A percentile compares a stretch with the other conserved stretches of the same genome.
Evolutionary conservation across 108 stramenopile genomes (phyloP).

Genomic region (Heterococcus sp.): DNA sequence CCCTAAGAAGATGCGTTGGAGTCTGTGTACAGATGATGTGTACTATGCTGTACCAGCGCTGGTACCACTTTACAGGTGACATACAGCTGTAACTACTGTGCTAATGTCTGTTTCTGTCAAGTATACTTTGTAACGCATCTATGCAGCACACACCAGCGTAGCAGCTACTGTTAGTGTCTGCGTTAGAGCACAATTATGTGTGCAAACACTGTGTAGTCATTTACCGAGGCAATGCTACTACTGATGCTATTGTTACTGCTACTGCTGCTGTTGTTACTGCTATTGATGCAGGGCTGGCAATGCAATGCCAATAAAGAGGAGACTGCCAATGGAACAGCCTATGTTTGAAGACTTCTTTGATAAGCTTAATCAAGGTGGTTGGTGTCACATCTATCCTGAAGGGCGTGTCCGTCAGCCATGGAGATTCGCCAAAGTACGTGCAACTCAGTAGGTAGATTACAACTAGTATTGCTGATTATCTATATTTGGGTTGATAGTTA

Average conservation of each 20-base stretch:
- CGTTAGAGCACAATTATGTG: too few species aligned
- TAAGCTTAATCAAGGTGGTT: constrained; percentile 42
- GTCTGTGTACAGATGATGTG: constrained; percentile 49
- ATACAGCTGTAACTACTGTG: too few species aligned
- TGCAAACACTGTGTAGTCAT: too few species aligned
- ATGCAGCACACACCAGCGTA: too few species aligned
- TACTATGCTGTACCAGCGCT: constrained; percentile 27
- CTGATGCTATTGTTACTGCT: too few species aligned
- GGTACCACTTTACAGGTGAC: not conserved
- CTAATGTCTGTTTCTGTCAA: too few species aligned
- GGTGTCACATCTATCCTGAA: constrained; percentile 51
- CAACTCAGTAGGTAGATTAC: constrained; percentile 37
- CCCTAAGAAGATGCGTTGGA: constrained; percentile 43
- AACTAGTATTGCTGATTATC: too few species aligned
- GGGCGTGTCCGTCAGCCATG: constrained; percentile 51
- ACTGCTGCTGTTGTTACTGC: too few species aligned
- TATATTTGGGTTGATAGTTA: too few species aligned
- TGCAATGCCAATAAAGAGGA: constrained; percentile 34
- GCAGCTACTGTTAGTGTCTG: too few species aligned
- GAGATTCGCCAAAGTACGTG: constrained; percentile 27
- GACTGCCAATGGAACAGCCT: constrained; percentile 40
- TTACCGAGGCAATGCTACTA: too few species aligned
- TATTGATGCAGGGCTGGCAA: constrained; percentile 11
- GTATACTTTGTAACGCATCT: too few species aligned
- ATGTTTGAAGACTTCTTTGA: constrained; percentile 27